Percentiles rank a stretch among this genome's conserved stretches.
These are phyloP conservation scores for Peniophora sp. DNA, from an alignment of 1,284 basidiomycete species.

Conservation along the genomic window DNA sequence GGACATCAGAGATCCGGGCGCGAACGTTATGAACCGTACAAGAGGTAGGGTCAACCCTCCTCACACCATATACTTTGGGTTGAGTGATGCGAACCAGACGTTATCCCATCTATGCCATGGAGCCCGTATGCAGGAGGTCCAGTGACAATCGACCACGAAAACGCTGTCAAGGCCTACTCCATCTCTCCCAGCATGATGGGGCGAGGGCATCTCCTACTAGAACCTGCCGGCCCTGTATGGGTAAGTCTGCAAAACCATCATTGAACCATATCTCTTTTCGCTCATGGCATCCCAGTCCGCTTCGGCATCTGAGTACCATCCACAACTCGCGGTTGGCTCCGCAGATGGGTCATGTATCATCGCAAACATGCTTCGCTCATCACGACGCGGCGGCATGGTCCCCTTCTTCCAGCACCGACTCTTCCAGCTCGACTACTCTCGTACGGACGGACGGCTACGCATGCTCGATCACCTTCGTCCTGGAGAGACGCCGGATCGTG, in stretches of 20 bases:
- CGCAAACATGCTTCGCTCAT: constrained; percentile 63
- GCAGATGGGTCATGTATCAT: constrained; percentile 76
- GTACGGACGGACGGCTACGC: constrained; percentile 60
- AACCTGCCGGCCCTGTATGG: constrained; percentile 75
- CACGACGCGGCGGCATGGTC: constrained; percentile 58
- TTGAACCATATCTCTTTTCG: too few species aligned
- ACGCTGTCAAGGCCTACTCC: constrained; percentile 66
- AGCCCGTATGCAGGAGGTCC: constrained; percentile 59
- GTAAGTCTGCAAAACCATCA: too few species aligned
- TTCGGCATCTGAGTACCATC: constrained; percentile 76
- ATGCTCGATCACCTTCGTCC: constrained; percentile 83
- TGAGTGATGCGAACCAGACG: constrained; percentile 38
- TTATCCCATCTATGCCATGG: constrained; percentile 58
- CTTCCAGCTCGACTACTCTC: constrained; percentile 82
- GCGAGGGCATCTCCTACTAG: constrained; percentile 62
- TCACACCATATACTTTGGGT: background rate
- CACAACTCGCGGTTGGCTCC: constrained; percentile 73
- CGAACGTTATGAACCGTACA: constrained; percentile 65
- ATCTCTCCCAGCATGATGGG: constrained; percentile 66
- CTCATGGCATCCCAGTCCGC: constrained; percentile 43
- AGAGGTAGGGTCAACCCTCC: constrained; percentile 38
- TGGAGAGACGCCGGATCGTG: constrained; percentile 53
- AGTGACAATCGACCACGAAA: constrained; percentile 72
- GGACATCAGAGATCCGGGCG: constrained; percentile 63
- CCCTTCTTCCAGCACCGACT: constrained; percentile 73